These are phyloP conservation scores for Myrica gale DNA, from an alignment of 306 rosid species.

Conservation along the genomic window DNA sequence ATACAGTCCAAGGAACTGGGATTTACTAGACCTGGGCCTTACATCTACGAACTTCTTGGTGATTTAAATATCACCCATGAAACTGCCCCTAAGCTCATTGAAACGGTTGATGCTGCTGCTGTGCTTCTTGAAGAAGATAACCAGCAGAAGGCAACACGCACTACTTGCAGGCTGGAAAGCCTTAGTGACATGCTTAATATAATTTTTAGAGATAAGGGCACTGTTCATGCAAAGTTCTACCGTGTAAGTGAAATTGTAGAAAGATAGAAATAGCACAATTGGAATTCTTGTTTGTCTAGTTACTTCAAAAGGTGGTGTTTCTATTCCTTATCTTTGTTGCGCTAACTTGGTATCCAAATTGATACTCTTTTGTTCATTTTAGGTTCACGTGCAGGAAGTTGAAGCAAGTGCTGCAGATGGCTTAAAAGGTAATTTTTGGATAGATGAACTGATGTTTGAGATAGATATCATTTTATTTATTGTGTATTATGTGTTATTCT, in stretches of 20 bases:
- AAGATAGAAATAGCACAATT: constrained; percentile 19
- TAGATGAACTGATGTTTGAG: constrained; percentile 21
- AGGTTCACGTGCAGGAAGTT: constrained; percentile 86
- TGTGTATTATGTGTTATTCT: constrained; percentile 17
- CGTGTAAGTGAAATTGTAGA: constrained; percentile 52
- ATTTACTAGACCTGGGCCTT: constrained; percentile 83
- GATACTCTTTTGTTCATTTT: constrained; percentile 25
- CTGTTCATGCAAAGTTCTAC: constrained; percentile 69
- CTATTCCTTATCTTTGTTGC: constrained; percentile 19
- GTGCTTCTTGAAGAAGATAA: constrained; percentile 77
- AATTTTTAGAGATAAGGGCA: constrained; percentile 57
- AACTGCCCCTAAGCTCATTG: constrained; percentile 53
- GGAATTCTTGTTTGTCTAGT: constrained; percentile 20
- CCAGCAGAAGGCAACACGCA: constrained; percentile 56
- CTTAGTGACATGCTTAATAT: constrained; percentile 57
- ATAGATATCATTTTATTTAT: not conserved
- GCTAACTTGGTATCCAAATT: constrained; percentile 28
- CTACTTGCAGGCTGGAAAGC: constrained; percentile 69
- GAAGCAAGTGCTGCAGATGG: constrained; percentile 61
- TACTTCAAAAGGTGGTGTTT: constrained; percentile 13
- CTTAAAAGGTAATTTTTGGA: constrained; percentile 55
- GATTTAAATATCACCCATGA: constrained; percentile 75
- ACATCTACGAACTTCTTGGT: constrained; percentile 70
- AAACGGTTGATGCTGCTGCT: constrained; percentile 57
- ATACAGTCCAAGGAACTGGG: constrained; percentile 80